These are phyloP conservation scores for Cadophora sp. DNA, from an alignment of 2,329 filamentous ascomycete species.

Conservation along the genomic window DNA sequence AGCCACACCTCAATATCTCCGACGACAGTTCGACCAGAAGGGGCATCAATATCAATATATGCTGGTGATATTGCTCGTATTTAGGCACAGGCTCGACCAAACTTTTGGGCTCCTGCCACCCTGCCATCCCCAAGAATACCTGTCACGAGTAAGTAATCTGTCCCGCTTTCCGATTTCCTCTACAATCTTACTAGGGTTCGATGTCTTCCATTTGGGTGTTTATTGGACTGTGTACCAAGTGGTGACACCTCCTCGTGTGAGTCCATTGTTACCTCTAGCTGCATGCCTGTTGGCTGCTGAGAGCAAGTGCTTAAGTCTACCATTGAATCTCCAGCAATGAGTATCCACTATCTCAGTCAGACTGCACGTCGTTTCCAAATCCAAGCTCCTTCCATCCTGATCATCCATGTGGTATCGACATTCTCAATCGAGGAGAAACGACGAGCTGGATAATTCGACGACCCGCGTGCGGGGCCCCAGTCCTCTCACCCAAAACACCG, in stretches of 20 bases:
- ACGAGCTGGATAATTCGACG: not conserved
- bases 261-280: not conserved
- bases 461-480: slow-evolving; percentile 16
- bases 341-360: not conserved
- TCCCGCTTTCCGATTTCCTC: not conserved
- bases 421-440: slow-evolving; percentile 1
- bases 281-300: not conserved
- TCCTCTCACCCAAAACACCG: slow-evolving; percentile 2
- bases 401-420: not conserved
- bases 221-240: not conserved
- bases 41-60: not conserved
- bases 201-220: not conserved
- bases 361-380: slow-evolving; percentile 5
- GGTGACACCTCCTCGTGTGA: not conserved
- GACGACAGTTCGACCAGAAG: not conserved
- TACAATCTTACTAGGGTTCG: not conserved
- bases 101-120: not conserved
- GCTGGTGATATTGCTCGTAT: not conserved
- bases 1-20: not conserved
- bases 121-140: not conserved
- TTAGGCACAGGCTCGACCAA: not conserved
- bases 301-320: not conserved
- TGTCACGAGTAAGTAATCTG: slow-evolving; percentile 3
- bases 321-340: not conserved
- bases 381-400: not conserved